Base-by-base conservation (phyloP, 768 basidiomycete species). In the Sistotremastrum niveocremeum region DNA sequence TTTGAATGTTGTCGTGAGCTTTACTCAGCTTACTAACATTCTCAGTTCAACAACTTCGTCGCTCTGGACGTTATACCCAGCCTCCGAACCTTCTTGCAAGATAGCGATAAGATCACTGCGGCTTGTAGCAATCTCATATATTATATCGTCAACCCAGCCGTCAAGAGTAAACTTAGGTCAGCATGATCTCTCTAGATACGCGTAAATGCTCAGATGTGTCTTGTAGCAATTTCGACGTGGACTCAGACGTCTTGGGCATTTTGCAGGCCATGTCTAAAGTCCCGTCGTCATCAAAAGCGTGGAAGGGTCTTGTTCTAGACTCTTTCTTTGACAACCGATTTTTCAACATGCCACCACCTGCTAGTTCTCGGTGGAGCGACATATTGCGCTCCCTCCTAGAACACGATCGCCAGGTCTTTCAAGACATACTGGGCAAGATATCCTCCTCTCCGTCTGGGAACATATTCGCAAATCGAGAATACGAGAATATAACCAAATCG, bases 391-490 rank as follows among this genome's bases (percentile, higher is more conserved):
- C 80, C 3, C 60, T 95, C 41, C 84, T 94, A 58, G 84, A 90
- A 55, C 71, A 76, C 1, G 95, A 99, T 58, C 91, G 84, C 63
- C 76, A 84, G 12, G 78, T 86, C 0, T 77, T 99, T 50, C 65
- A 76, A 2, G 95, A 20, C 20, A 20, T 20, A 20, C 20, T 20
- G 20, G 20, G 91, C 90, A 56, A 75, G 65, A 77, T 94, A 44
- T 79, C 85, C 1, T 79, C 85, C 2, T 77, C 81, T 0, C 83
- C 95, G 1, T 94, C 93, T 0, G 81, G 89, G 12, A 98, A 95
- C 56, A 95, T 99, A 46, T 99, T 99, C 62, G 83, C 89, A 32
- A 98, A 90, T 57, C 71, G 84, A 40, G 95, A 98, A 59, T 86
- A 90, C 46, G 95, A 99, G 64, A 93, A 85, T 76, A 65, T 89